Conservation (phyloP, 2,329 filamentous ascomycete species). For the Scedosporium boydii region DNA sequence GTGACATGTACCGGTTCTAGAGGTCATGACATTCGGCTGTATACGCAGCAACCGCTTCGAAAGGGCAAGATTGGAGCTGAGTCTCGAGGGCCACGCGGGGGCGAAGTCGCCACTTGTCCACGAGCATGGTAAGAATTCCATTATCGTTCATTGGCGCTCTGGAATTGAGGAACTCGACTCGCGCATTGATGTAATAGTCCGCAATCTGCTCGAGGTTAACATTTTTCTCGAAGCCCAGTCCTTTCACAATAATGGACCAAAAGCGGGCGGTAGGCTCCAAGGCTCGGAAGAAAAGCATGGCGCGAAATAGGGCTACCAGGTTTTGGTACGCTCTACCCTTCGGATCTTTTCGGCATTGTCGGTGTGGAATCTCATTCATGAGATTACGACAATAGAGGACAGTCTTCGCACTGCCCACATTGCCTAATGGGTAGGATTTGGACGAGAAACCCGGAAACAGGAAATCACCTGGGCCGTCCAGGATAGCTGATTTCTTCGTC, state of each 20-base stretch:
- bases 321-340: neutral
- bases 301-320: conserved; percentile 1
- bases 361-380: neutral
- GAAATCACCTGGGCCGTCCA: neutral
- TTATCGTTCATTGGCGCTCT: neutral
- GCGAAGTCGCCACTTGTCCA: conserved; percentile 2
- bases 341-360: neutral
- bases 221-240: neutral
- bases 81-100: neutral
- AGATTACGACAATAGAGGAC: neutral
- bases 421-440: neutral
- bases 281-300: neutral
- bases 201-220: neutral
- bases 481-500: neutral
- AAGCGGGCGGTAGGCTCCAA: neutral
- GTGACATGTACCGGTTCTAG: neutral
- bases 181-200: neutral
- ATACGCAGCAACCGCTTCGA: neutral
- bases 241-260: neutral
- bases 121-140: neutral
- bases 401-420: neutral
- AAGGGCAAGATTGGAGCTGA: too few species aligned
- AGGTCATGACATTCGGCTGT: neutral
- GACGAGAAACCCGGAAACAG: neutral
- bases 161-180: neutral